Evolutionary conservation across 768 basidiomycete genomes (phyloP).

Genomic region (Lactifluus rugatus): DNA sequence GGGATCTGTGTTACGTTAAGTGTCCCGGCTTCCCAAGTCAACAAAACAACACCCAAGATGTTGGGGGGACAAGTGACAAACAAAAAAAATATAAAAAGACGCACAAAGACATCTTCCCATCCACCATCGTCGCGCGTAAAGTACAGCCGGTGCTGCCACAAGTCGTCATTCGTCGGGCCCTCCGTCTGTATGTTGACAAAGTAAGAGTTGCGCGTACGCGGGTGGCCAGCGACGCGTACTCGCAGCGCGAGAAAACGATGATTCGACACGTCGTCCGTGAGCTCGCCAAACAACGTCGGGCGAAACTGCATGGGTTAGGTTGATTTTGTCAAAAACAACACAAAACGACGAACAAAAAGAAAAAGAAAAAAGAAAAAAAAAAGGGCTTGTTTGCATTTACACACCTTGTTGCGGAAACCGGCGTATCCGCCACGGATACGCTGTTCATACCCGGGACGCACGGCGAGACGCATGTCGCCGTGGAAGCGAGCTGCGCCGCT

Average conservation of each 20-base stretch:
- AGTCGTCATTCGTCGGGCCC: conserved; percentile 64
- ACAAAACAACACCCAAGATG: too few relatives aligned
- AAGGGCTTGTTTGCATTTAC: conserved; percentile 4
- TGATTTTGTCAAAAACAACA: too few relatives aligned
- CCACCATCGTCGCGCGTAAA: conserved; percentile 52
- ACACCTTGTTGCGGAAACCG: conserved; percentile 78
- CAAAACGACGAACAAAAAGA: too few relatives aligned
- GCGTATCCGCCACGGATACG: conserved; percentile 81
- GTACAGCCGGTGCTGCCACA: conserved; percentile 94
- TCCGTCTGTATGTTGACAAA: conserved; percentile 92
- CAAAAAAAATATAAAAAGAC: conserved; percentile 25
- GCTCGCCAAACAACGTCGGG: conserved; percentile 65
- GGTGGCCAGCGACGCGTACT: conserved; percentile 67
- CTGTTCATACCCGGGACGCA: conserved; percentile 55
- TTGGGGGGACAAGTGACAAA: too few relatives aligned
- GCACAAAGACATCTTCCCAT: conserved; percentile 79
- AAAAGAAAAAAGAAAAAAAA: too few relatives aligned
- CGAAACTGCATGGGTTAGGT: too few relatives aligned
- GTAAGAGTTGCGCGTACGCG: conserved; percentile 72
- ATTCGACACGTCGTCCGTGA: conserved; percentile 73
- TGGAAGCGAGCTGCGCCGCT: conserved; percentile 57
- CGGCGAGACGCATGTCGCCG: conserved; percentile 67
- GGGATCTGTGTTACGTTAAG: conserved; percentile 59
- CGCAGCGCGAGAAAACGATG: conserved; percentile 78
- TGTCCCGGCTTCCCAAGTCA: too few relatives aligned